Conservation (phyloP, 2,329 filamentous ascomycete species). For the Pleurostoma richardsiae region DNA sequence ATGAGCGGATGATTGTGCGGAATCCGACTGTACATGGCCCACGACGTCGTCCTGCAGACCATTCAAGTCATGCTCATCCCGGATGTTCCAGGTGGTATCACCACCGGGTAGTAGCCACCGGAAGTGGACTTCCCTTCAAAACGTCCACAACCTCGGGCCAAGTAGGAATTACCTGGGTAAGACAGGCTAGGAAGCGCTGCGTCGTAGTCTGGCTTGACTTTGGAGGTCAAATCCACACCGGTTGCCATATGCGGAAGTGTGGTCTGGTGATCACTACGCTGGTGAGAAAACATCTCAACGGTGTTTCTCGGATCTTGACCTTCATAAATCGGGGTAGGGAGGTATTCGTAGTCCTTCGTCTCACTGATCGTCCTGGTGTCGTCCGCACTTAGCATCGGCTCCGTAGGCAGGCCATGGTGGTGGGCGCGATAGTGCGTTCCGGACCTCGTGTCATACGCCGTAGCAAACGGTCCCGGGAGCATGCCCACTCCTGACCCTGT, state of each 20-base stretch:
- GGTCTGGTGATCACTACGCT: constrained; percentile 20
- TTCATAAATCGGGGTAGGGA: constrained; percentile 45
- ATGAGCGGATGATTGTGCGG: no score
- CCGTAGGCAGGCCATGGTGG: constrained; percentile 44
- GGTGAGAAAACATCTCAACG: constrained; percentile 45
- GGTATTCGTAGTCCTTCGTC: constrained; percentile 51
- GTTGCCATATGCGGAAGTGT: constrained; percentile 19
- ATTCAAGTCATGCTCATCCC: background rate
- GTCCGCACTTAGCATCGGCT: constrained; percentile 45
- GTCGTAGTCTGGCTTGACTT: constrained; percentile 47
- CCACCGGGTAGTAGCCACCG: constrained; percentile 47
- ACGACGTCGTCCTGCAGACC: no score
- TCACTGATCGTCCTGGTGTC: constrained; percentile 44
- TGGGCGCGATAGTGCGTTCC: constrained; percentile 35
- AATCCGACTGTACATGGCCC: no score
- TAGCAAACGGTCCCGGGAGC: constrained; percentile 29
- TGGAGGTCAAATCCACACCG: constrained; percentile 25
- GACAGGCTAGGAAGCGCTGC: constrained; percentile 40
- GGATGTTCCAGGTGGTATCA: constrained; percentile 35
- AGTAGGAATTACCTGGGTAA: constrained; percentile 34
- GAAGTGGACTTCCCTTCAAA: constrained; percentile 50
- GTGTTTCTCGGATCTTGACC: constrained; percentile 33
- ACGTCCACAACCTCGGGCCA: constrained; percentile 36
- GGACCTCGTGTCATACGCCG: constrained; percentile 32
- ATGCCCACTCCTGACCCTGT: constrained; percentile 28